phyloP scores from a whole-genome alignment of 371 early-diverging fungal genomes.

The Coemansia sp. region DNA sequence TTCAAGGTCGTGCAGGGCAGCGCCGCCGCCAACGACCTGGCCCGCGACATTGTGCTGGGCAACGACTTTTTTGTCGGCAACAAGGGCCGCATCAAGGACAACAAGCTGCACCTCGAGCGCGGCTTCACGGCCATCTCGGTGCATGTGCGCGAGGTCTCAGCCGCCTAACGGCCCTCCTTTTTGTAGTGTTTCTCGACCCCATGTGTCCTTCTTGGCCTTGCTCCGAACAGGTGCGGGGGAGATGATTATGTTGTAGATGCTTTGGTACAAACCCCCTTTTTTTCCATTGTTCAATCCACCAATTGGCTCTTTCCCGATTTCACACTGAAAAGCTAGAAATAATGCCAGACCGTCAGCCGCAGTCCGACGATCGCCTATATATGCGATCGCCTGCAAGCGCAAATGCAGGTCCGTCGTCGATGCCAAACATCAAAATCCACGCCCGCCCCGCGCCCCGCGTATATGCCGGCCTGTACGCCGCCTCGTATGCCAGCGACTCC shows the following conservation, averaged over 20 bases:
- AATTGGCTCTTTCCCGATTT: background rate
- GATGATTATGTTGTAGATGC: background rate
- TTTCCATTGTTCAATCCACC: background rate
- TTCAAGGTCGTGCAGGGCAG: conserved; percentile 40
- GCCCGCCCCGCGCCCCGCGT: background rate
- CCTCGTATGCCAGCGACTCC: conserved; percentile 21
- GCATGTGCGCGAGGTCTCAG: conserved; percentile 37
- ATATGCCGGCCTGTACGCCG: conserved; percentile 28
- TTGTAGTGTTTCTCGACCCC: background rate
- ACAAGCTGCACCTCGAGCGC: conserved; percentile 37
- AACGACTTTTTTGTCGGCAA: conserved; percentile 47
- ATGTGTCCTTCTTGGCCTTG: background rate
- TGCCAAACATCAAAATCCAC: conserved; percentile 17
- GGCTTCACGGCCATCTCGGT: conserved; percentile 39
- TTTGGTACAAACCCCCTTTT: background rate
- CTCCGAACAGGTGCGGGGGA: background rate
- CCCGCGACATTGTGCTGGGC: conserved; percentile 38
- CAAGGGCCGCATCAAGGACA: conserved; percentile 47
- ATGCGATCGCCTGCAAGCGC: background rate
- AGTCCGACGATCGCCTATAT: conserved; percentile 1
- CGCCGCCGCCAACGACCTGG: conserved; percentile 30
- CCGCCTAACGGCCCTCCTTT: conserved; percentile 1
- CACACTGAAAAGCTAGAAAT: too few species aligned
- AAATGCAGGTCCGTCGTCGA: conserved; percentile 6
- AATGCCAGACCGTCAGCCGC: background rate